Evolutionary conservation across 1,139 yeast genomes (phyloP), one percentile per base, ranked within the genome.

Genomic region (Lodderomyces oxycetoniae): DNA sequence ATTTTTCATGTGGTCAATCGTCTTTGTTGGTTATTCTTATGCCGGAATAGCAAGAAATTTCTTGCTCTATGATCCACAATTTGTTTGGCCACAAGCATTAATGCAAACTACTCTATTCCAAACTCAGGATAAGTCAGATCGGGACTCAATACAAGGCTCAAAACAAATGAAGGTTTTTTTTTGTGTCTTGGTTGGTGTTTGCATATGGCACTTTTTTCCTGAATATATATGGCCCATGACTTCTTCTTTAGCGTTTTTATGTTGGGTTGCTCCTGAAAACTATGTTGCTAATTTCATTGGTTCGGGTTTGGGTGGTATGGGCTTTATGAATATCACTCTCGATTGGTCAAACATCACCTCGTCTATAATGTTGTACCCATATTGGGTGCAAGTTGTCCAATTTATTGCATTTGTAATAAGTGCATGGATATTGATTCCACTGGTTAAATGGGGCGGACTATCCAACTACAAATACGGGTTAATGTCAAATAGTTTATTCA

Each of bases 311-410:
- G 74, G 73, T 6, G 74, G 74, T 7, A 57, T 66, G 59, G 74
- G 74, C 7, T 39, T 68, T 15, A 41, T 67, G 30, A 67, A 68
- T 41, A 44, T 67, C 16, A 52, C 72, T 1, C 49, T 68, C 23
- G 74, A 68, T 40, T 68, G 74, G 74, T 59, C 72, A 28, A 68
- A 67, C 38, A 61, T 68, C 30, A 64, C 73, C 2, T 66, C 72
- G 0, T 39, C 55, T 1, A 67, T 67, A 19, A 62, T 68, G 72
- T 40, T 67, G 13, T 59, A 53, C 46, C 74, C 74, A 3, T 68
- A 67, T 44, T 67, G 71, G 71, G 59, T 70, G 8, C 70, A 66
- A 33, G 59, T 61, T n/a, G 53, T 67, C 30, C 66, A 66, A 39
- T 68, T 68, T 43, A 34, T 52, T 10, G 73, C 67, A 0, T 68